Base-by-base conservation (phyloP, 148 eudicot species). In the Nepenthes mirabilis region DNA sequence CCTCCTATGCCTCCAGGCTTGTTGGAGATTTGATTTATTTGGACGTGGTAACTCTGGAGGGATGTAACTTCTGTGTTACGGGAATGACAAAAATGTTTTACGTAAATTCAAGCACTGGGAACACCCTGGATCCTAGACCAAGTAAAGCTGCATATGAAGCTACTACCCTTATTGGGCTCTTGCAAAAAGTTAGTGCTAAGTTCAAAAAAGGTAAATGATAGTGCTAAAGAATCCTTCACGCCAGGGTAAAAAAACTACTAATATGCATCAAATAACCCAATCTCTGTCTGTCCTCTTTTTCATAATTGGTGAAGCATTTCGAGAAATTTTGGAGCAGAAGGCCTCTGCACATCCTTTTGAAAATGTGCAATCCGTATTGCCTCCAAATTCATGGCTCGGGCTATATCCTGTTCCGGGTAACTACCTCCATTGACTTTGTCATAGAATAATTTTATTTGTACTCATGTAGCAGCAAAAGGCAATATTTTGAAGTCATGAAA, bases 301-400 rank as follows among this genome's bases (percentile, higher is more conserved):
- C 52, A 54, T 47, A 57, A 8, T 43, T 57, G 54, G 36, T 68
- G 80, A 54, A 94, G 99, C 93, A 64, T 89, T 94, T 67, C 83
- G 82, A 60, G 95, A 94, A 71, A 83, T 87, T 61, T 81, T 89
- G 83, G 90, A 84, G 73, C 80, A 68, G 65, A 94, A 89, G 72
- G 87, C 86, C 9, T 68, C 87, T 70, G 97, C 90, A 55, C 99
- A 94, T 78, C 99, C 97, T 12, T 94, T 94, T 68, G 99, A 94
- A 79, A 94, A 89, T 80, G 91, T 87, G 58, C 99, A 81, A 61
- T 86, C 99, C 12, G 61, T 87, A 62, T 73, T 94, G 75, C 93
- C 95, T 35, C 99, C 95, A 63, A 82, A 80, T 78, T 67, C 96
- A 60, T 94, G 99, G 99, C 91, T 89, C 34, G 95, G 95, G 70